These are phyloP conservation scores for Pseudozyma sp. DNA, from an alignment of 1,284 basidiomycete genomes.

Conservation along the genomic window DNA sequence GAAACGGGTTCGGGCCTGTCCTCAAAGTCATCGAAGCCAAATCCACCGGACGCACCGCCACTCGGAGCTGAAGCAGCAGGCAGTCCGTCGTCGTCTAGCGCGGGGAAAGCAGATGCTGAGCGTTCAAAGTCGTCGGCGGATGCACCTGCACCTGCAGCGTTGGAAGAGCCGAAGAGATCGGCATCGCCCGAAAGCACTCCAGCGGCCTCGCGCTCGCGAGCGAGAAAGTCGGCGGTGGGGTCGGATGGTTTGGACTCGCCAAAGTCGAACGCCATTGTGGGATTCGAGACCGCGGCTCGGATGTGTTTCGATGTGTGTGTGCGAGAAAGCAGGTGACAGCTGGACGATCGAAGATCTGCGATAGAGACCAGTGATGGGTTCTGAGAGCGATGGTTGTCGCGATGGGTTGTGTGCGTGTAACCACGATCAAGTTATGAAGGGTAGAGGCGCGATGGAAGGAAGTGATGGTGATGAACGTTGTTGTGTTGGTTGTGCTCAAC, in stretches of 20 bases:
- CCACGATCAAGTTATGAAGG: too few relatives aligned
- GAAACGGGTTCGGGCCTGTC: conserved; percentile 19
- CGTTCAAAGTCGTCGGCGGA: conserved; percentile 59
- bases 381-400: too few relatives aligned
- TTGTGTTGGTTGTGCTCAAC: background rate
- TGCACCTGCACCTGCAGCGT: conserved; percentile 24
- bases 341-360: background rate
- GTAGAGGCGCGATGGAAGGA: background rate
- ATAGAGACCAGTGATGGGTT: background rate
- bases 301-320: background rate
- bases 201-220: conserved; percentile 63
- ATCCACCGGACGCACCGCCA: conserved; percentile 14
- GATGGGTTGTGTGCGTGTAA: too few relatives aligned
- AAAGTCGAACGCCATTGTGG: conserved; percentile 61
- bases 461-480: background rate
- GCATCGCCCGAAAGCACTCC: conserved; percentile 61
- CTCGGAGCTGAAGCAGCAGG: conserved; percentile 26
- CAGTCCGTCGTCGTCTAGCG: conserved; percentile 70
- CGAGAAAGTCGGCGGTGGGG: conserved; percentile 67
- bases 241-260: conserved; percentile 53
- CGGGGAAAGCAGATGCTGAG: conserved; percentile 75
- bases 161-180: conserved; percentile 63
- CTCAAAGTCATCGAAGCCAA: conserved; percentile 46
- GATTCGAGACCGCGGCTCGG: background rate
- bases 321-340: background rate